Evolutionary conservation across 2,329 filamentous ascomycete genomes (phyloP).

Genomic region (Thielaviopsis populi): DNA sequence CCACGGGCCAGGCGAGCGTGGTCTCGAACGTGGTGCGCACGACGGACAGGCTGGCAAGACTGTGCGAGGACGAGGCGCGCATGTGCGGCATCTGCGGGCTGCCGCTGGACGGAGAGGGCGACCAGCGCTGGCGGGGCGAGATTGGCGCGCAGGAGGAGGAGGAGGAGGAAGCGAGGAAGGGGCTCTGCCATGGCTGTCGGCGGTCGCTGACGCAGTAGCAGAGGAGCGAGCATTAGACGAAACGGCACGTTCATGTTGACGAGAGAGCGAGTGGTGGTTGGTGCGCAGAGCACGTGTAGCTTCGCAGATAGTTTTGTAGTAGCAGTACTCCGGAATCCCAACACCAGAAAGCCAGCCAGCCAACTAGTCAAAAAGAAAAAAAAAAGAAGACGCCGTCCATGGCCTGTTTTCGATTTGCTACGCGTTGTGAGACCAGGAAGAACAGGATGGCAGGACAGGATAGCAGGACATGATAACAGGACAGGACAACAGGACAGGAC

Average conservation of each 20-base stretch:
- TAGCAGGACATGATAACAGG: no score
- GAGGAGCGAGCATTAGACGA: slow-evolving; percentile 14
- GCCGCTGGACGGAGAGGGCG: slow-evolving; percentile 46
- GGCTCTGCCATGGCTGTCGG: slow-evolving; percentile 60
- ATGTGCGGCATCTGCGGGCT: slow-evolving; percentile 39
- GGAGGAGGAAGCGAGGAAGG: slow-evolving; percentile 22
- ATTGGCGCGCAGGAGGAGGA: slow-evolving; percentile 35
- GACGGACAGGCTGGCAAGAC: slow-evolving; percentile 58
- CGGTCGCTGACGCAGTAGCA: slow-evolving; percentile 30
- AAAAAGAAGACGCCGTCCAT: no score
- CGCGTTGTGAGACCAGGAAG: no score
- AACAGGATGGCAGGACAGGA: no score
- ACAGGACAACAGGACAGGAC: no score
- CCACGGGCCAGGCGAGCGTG: slow-evolving; percentile 70
- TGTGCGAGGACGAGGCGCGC: slow-evolving; percentile 20
- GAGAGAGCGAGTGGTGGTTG: not conserved
- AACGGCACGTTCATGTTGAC: not conserved
- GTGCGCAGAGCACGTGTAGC: not conserved
- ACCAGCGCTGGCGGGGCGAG: slow-evolving; percentile 48
- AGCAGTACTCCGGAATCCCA: not conserved
- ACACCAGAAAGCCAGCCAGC: not conserved
- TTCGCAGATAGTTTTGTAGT: not conserved
- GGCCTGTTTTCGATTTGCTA: no score
- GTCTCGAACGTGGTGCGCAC: slow-evolving; percentile 93
- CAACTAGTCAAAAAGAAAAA: no score